Evolutionary conservation across 805 yeast genomes (phyloP), one percentile per base, ranked within the genome.

Genomic region (Kodamaea jinghongensis): DNA sequence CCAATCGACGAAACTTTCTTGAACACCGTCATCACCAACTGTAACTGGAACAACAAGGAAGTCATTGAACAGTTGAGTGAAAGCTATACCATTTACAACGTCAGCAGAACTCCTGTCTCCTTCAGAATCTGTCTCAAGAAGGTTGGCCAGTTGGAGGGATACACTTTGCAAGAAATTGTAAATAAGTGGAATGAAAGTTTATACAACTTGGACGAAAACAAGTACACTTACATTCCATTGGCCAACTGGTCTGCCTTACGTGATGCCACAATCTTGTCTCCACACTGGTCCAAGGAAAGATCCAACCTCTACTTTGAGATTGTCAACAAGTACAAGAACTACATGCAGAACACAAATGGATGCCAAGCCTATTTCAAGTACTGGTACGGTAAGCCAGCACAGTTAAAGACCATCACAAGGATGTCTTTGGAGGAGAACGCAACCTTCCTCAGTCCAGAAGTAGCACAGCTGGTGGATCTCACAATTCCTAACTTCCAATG

Each of bases 161-260:
- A 76, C 23, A 61, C 75, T 33, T 47, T 50, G 33, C 63, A 61
- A 6, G 83, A 78, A 42, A 81, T 87, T 44, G 58, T 79, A 45
- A 52, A 59, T 23, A 70, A 71, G 46, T 82, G 87, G 88, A 65
- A 70, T 43, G 72, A 75, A 34, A 61, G 75, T 33, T 60, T 81
- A 29, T 34, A 46, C 8, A 47, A 50, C 28, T 72, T 77, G 47
- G 79, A 81, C 43, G 75, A 73, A 25, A 61, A 60, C 33, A 71
- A 69, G 8, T 77, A 75, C 61, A 63, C 60, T 28, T 83, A 80
- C 55, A 80, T 85, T 49, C 89, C 91, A 5, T 80, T 79, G 56
- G 91, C 93, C 8, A 91, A 84, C 62, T 85, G 91, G 91, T 83
- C 86, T 28, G 84, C 91, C 2, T 60, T 86, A 42, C 78, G 90